Evolutionary conservation across 2,329 filamentous ascomycete genomes (phyloP).

Genomic region (Macrophomina tecta): DNA sequence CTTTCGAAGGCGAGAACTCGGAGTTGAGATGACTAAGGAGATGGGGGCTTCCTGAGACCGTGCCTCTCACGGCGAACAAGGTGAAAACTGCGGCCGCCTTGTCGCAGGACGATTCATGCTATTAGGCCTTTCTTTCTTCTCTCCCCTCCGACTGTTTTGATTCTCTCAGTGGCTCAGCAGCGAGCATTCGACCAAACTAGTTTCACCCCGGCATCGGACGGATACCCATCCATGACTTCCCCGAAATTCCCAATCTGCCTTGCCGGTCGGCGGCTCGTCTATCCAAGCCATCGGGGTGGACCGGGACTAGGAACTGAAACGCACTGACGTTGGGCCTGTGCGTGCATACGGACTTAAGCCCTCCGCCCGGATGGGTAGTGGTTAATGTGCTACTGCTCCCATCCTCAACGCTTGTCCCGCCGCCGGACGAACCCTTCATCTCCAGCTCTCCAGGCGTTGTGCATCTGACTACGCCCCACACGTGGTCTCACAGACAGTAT

Average conservation of each 20-base stretch:
- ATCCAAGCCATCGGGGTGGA: conserved; percentile 19
- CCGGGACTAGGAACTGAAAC: conserved; percentile 18
- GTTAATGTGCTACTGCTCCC: conserved; percentile 16
- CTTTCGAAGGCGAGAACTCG: conserved; percentile 20
- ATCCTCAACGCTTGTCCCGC: conserved; percentile 11
- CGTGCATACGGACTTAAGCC: conserved; percentile 25
- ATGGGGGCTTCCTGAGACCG: neutral
- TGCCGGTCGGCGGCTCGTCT: neutral
- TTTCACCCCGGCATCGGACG: conserved; percentile 7
- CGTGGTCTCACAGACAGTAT: conserved; percentile 8
- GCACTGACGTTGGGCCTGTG: conserved; percentile 19
- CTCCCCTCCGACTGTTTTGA: conserved; percentile 4
- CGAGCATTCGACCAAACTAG: neutral
- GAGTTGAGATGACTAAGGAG: neutral
- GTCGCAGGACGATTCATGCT: neutral
- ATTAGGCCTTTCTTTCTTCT: neutral
- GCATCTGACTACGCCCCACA: conserved; percentile 1
- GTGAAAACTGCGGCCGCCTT: neutral
- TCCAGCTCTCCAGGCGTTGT: neutral
- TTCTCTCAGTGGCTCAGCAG: neutral
- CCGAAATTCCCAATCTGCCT: conserved; percentile 21
- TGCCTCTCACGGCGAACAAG: neutral
- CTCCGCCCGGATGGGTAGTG: conserved; percentile 6
- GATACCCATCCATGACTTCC: neutral
- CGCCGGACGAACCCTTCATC: conserved; percentile 12